Evolutionary conservation across 257 asterid species (phyloP), one percentile per base, ranked within the genome.

Genomic region (Mitragyna speciosa): DNA sequence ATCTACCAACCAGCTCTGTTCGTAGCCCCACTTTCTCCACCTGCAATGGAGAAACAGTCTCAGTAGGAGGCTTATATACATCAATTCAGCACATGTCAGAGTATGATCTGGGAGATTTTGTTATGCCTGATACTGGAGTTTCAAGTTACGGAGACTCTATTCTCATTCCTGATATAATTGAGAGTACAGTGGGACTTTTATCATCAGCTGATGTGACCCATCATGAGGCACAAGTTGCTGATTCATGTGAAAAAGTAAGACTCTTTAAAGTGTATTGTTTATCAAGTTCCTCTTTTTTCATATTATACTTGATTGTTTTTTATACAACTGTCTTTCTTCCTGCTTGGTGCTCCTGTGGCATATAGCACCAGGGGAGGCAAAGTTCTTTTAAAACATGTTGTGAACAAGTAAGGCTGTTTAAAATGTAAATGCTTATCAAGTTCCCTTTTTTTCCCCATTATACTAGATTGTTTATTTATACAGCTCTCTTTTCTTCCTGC

Each of bases 21-120:
- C 92, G 80, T 59, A 91, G 95, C 87, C 97, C 98, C 59, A 93
- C 90, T 16, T 88, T 89, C 80, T 95, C 97, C 24, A 89, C 87
- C 75, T 90, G 96, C 82, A 88, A 94, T 43, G 97, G 90, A 43
- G 96, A 89, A 49, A 85, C 91, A 7, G 83, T 81, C 67, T 89
- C 91, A 0, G 82, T 83, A 0, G 92, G 92, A 74, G 92, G 87
- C 45, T 83, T 90, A 36, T 84, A 81, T 59, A 49, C 82, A 43
- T 74, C 90, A 56, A 45, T 87, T 72, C 89, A 81, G 61, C 82
- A 86, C 45, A 82, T 92, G 58, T 76, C 85, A 10, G 95, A 86
- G 31, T 91, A 82, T 79, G 94, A 91, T 74, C 78, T 87, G 8
- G 91, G 90, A 76, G 94, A 89, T 74, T 87, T 89, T 72, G 87